Percentiles rank a stretch among this genome's conserved stretches.
Evolutionary conservation across 163 green algal genomes (phyloP).

Genomic region (Smithsoniella earleae): DNA sequence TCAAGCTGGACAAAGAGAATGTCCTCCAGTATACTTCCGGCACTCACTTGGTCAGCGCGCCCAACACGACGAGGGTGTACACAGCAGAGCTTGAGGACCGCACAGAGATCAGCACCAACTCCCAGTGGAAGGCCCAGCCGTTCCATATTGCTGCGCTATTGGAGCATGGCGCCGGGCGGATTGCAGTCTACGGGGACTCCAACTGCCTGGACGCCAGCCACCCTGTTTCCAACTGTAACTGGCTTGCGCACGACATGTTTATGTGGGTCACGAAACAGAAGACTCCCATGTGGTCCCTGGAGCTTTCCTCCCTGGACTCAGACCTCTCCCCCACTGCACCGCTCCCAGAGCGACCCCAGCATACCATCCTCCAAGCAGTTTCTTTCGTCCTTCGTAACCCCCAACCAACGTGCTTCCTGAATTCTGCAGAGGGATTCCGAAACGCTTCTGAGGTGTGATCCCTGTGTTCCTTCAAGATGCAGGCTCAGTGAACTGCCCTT

Average conservation of each 20-base stretch:
- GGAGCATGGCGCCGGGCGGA: slow-evolving; percentile 36
- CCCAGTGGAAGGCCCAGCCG: slow-evolving; percentile 19
- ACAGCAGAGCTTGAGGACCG: slow-evolving; percentile 32
- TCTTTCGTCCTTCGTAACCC: slow-evolving; percentile 7
- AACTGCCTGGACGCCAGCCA: slow-evolving; percentile 75
- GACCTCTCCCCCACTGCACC: not conserved
- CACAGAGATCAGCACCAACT: slow-evolving; percentile 1
- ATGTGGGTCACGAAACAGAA: not conserved
- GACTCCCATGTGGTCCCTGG: not conserved
- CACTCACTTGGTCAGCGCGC: slow-evolving; percentile 48
- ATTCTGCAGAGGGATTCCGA: slow-evolving; percentile 3
- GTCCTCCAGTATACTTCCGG: slow-evolving; percentile 44
- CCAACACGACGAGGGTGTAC: slow-evolving; percentile 36
- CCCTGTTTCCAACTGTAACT: slow-evolving; percentile 36
- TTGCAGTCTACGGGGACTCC: slow-evolving; percentile 64
- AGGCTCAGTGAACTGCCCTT: too few relatives aligned
- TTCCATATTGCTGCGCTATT: slow-evolving; percentile 27
- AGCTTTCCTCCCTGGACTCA: not conserved
- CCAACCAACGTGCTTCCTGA: not conserved
- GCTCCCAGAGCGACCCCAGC: not conserved
- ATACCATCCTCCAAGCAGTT: not conserved
- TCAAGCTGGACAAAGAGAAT: slow-evolving; percentile 38
- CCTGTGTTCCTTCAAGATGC: too few relatives aligned
- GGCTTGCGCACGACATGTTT: slow-evolving; percentile 34
- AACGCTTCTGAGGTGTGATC: not conserved